Percentiles rank a stretch among this genome's conserved stretches.
Conservation (phyloP, 768 basidiomycete species). For the Russula abietina region DNA sequence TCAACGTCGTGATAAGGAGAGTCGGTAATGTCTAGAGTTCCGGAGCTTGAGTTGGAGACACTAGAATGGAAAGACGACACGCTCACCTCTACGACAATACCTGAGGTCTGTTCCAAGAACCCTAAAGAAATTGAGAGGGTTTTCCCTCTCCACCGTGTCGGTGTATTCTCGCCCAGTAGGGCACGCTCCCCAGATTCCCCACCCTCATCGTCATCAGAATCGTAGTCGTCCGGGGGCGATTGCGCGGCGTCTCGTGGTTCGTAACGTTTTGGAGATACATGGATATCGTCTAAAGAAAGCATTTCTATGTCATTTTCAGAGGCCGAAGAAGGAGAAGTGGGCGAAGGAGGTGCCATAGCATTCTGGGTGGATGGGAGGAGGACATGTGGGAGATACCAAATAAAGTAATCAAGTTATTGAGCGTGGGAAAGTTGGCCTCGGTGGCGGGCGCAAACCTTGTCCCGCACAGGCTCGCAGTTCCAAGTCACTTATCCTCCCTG, state of each 20-base stretch:
- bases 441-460: conserved; percentile 27
- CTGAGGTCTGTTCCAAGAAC: conserved; percentile 50
- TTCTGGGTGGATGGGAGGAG: not conserved
- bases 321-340: conserved; percentile 7
- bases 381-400: not conserved
- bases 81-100: conserved; percentile 67
- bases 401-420: conserved; percentile 11
- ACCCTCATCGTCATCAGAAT: conserved; percentile 29
- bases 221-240: conserved; percentile 13
- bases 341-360: conserved; percentile 1
- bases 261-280: conserved; percentile 26
- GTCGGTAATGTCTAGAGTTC: conserved; percentile 72
- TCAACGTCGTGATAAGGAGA: conserved; percentile 74
- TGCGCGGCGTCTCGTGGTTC: not conserved
- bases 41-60: not conserved
- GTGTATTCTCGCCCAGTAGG: conserved; percentile 37
- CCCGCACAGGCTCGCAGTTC: conserved; percentile 12
- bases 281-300: conserved; percentile 29
- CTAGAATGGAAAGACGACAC: not conserved
- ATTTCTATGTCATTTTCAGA: conserved; percentile 33
- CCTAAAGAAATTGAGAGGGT: conserved; percentile 12
- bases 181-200: conserved; percentile 40
- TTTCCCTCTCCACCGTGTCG: conserved; percentile 30
- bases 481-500: not conserved
- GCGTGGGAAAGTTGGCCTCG: conserved; percentile 22